phyloP scores from a whole-genome alignment of 169 alveolate species.

The Eimeria maxima region DNA sequence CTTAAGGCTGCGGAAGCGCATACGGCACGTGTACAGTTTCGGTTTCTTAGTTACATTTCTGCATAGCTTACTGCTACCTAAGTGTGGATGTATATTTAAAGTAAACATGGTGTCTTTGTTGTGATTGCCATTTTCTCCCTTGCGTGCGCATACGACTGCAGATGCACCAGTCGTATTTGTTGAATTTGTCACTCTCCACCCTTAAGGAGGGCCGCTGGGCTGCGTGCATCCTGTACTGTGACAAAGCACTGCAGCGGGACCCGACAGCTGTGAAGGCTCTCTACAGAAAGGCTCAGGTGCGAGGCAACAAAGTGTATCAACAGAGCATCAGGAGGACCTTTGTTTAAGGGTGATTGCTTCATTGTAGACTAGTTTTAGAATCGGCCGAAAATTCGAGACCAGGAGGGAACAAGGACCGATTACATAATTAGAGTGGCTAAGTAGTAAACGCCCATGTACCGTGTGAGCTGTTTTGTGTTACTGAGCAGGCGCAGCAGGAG shows the following conservation, averaged over 20 bases:
- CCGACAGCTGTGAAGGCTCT: slow-evolving; percentile 81
- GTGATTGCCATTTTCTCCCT: background rate
- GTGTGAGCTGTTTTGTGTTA: background rate
- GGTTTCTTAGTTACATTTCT: background rate
- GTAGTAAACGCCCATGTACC: background rate
- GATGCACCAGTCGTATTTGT: slow-evolving; percentile 78
- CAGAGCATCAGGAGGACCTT: background rate
- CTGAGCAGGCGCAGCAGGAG: slow-evolving; percentile 75
- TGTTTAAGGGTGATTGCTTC: background rate
- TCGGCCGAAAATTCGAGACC: background rate
- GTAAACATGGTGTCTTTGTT: background rate
- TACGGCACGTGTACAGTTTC: background rate
- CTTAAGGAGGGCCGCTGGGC: slow-evolving; percentile 80
- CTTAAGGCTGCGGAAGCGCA: background rate
- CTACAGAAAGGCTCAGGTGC: slow-evolving; percentile 77
- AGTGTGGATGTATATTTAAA: background rate
- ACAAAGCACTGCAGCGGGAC: slow-evolving; percentile 78
- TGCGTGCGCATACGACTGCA: background rate
- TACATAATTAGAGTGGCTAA: background rate
- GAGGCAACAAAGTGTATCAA: background rate
- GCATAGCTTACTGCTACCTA: background rate
- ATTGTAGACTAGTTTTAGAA: background rate
- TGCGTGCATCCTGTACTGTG: slow-evolving; percentile 78
- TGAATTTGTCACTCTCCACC: slow-evolving; percentile 80
- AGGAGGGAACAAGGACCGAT: background rate